Evolutionary conservation across 495 filamentous ascomycete genomes (phyloP), one percentile per base, ranked within the genome.

Genomic region (Recurvomyces mirabilis): DNA sequence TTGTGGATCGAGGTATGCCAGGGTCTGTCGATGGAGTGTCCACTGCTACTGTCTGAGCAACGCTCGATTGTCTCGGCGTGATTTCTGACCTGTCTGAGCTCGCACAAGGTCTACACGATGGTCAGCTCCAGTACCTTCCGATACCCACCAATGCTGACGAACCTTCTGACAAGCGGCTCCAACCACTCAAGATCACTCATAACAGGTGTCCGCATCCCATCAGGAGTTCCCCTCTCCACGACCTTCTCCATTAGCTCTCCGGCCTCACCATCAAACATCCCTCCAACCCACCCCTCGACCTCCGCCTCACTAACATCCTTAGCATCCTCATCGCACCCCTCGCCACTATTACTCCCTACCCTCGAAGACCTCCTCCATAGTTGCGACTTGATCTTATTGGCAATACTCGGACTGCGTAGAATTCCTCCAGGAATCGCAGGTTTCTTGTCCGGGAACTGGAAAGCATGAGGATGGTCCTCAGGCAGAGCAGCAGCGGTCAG

Each of bases 391-490:
- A 54, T 19, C 41, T 54, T 54, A 21, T 38, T 41, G 2, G 40
- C 42, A 15, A 54, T 33, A 13, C 26, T 34, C 7, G 51, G 51
- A 30, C 51, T 54, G 5, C 47, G 30, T 2, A 50, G 14, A 20
- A 54, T 54, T 3, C 42, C 25, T 9, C 13, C 11, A 26, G 38
- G 35, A 1, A 49, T 6, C 13, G 48, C 45, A 1, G 36, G 40
- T 30, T 45, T 45, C 22, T 33, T 41, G 33, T 33, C 48, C 13
- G 35, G 36, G 31, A 54, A 41, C 5, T 31, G 40, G 13, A 50
- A 22, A 21, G 51, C 51, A 38, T 54, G 40, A 11, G 51, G 51
- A 24, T 54, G 51, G 22, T 49, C 46, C 26, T 54, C 51, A 15
- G 51, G 51, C 28, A 54, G 30, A 22, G 25, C 37, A 7, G 51